Percentiles rank a stretch among this genome's conserved stretches.
Conservation (phyloP, 164 flowering plant species). For the Tetrastigma voinierianum region DNA sequence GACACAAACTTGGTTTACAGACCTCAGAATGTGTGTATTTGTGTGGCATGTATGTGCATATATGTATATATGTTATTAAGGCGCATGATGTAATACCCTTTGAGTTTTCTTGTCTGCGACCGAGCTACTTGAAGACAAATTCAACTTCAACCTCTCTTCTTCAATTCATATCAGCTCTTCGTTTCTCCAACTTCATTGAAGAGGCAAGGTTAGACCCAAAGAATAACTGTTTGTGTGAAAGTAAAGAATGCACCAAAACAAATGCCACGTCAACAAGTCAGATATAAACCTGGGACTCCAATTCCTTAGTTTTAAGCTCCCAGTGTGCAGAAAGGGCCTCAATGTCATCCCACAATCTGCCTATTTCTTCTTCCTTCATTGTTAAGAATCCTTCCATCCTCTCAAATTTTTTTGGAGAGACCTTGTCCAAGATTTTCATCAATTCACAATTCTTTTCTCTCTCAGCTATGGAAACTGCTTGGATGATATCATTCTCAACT, state of each 20-base stretch:
- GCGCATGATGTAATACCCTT: constrained; percentile 44
- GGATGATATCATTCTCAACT: constrained; percentile 79
- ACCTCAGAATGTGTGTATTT: too few relatives aligned
- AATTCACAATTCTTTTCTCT: constrained; percentile 68
- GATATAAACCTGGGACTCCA: constrained; percentile 76
- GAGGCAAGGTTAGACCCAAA: constrained; percentile 1
- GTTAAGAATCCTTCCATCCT: constrained; percentile 65
- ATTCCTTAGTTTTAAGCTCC: constrained; percentile 78
- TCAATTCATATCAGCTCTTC: constrained; percentile 82
- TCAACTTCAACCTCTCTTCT: constrained; percentile 84
- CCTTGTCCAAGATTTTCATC: constrained; percentile 65
- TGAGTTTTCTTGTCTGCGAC: constrained; percentile 88
- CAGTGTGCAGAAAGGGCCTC: constrained; percentile 76
- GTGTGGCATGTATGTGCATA: neutral
- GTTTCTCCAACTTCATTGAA: constrained; percentile 76
- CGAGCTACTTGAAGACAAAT: constrained; percentile 94
- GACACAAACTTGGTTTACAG: too few relatives aligned
- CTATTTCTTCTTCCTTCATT: constrained; percentile 83
- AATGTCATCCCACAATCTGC: constrained; percentile 76
- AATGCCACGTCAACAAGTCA: neutral
- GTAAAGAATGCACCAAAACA: neutral
- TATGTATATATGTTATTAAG: neutral
- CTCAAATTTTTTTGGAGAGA: constrained; percentile 72
- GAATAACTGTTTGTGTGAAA: neutral
- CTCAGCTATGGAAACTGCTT: constrained; percentile 66